These are phyloP conservation scores for Pythium periplocum DNA, from an alignment of 352 stramenopile species.

Conservation along the genomic window DNA sequence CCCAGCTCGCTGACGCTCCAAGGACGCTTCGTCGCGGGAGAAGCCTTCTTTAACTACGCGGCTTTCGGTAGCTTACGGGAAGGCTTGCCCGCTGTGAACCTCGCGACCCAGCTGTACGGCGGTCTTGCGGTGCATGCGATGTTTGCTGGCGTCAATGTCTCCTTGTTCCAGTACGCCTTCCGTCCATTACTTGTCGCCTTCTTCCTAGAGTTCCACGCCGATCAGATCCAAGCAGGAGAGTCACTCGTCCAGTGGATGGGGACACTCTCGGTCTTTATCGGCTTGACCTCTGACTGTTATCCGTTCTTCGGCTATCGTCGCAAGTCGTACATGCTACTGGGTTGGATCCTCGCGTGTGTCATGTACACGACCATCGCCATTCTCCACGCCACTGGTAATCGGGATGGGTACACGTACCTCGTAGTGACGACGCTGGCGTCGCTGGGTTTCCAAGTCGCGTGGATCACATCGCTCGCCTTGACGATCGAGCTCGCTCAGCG, in stretches of 20 bases:
- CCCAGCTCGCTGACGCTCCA: too few relatives aligned
- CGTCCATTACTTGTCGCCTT: slow-evolving; percentile 4
- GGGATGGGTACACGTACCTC: neutral
- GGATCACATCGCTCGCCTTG: slow-evolving; percentile 33
- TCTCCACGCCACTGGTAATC: neutral
- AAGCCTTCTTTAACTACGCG: too few relatives aligned
- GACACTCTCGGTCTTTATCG: slow-evolving; percentile 30
- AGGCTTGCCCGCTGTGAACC: too few relatives aligned
- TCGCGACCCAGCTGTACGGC: neutral
- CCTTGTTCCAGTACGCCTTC: slow-evolving; percentile 7
- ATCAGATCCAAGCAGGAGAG: slow-evolving; percentile 1
- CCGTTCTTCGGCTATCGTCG: slow-evolving; percentile 44
- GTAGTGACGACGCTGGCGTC: slow-evolving; percentile 1
- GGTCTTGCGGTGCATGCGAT: slow-evolving; percentile 4
- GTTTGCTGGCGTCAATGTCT: slow-evolving; percentile 1
- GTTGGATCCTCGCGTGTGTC: slow-evolving; percentile 15
- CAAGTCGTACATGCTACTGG: slow-evolving; percentile 52
- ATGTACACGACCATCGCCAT: neutral
- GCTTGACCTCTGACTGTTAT: slow-evolving; percentile 45
- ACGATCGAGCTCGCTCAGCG: slow-evolving; percentile 48
- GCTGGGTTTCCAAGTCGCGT: slow-evolving; percentile 20
- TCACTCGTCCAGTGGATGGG: slow-evolving; percentile 10
- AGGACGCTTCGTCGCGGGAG: too few relatives aligned
- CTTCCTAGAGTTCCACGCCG: neutral
- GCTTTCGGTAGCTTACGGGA: too few relatives aligned